phyloP scores from a whole-genome alignment of 1,139 yeast species.

The Nematodospora anomalae region DNA sequence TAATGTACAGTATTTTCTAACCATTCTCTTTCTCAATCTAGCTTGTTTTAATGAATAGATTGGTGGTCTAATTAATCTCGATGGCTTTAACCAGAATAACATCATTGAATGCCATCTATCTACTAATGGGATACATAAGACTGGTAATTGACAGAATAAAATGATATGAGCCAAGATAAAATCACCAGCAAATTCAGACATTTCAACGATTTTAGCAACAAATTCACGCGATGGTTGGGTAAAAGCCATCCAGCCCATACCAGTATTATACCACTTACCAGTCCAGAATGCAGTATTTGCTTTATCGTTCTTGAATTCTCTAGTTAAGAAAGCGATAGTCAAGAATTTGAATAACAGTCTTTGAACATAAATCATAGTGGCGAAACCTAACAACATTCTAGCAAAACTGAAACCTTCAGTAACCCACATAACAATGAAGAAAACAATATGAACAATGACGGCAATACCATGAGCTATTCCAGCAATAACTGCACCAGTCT shows the following conservation, averaged over 20 bases:
- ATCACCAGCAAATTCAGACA: conserved; percentile 97
- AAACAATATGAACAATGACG: conserved; percentile 77
- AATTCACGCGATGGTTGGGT: conserved; percentile 97
- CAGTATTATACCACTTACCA: conserved; percentile 97
- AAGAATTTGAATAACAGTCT: conserved; percentile 84
- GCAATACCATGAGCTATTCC: conserved; percentile 96
- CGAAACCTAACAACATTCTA: conserved; percentile 83
- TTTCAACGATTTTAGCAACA: conserved; percentile 88
- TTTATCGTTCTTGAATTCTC: conserved; percentile 97
- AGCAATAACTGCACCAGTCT: conserved; percentile 96
- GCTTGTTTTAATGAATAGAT: conserved; percentile 97
- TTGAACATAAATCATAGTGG: conserved; percentile 83
- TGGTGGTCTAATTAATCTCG: conserved; percentile 98
- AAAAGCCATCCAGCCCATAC: conserved; percentile 93
- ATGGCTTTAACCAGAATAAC: conserved; percentile 98
- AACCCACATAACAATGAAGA: conserved; percentile 97
- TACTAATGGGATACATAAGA: conserved; percentile 79
- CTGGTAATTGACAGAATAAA: conserved; percentile 86
- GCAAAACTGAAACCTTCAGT: conserved; percentile 88
- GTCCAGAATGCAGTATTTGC: conserved; percentile 99
- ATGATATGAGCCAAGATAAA: conserved; percentile 88
- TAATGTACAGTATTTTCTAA: conserved; percentile 85
- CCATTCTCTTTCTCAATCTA: conserved; percentile 98
- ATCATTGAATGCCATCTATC: conserved; percentile 98
- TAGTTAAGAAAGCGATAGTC: conserved; percentile 77